Evolutionary conservation across 768 basidiomycete genomes (phyloP).

Genomic region (Tubosaeta brunneosetosa): DNA sequence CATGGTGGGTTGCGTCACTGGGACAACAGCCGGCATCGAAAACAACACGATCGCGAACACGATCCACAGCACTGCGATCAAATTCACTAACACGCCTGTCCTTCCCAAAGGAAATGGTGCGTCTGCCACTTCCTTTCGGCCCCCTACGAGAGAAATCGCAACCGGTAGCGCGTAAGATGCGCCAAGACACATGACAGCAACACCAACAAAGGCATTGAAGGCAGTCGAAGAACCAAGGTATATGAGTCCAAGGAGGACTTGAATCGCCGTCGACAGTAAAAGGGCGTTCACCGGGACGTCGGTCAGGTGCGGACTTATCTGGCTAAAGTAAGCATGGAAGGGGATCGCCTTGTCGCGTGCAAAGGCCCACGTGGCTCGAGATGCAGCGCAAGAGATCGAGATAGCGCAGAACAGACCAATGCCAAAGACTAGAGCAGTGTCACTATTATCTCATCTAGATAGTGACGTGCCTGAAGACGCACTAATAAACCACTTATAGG

Average conservation of each 20-base stretch:
- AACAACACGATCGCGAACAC: slow-evolving; percentile 60
- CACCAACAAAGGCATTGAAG: slow-evolving; percentile 65
- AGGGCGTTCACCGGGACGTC: slow-evolving; percentile 60
- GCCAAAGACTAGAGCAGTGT: slow-evolving; percentile 41
- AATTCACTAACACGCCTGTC: slow-evolving; percentile 44
- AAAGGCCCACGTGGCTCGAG: slow-evolving; percentile 69
- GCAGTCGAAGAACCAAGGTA: slow-evolving; percentile 59
- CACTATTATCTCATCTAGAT: not conserved
- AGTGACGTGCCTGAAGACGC: slow-evolving; percentile 7
- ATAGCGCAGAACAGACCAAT: slow-evolving; percentile 59
- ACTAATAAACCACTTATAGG: slow-evolving; percentile 40
- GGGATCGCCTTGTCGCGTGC: slow-evolving; percentile 65
- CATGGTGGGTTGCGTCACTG: slow-evolving; percentile 49
- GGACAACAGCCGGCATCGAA: slow-evolving; percentile 62
- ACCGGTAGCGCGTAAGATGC: slow-evolving; percentile 64
- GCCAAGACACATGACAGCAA: slow-evolving; percentile 61
- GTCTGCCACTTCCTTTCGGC: slow-evolving; percentile 40
- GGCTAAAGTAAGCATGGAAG: slow-evolving; percentile 43
- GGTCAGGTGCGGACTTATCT: slow-evolving; percentile 36
- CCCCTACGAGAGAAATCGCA: slow-evolving; percentile 44
- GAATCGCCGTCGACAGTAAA: slow-evolving; percentile 52
- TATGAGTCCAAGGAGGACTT: slow-evolving; percentile 57
- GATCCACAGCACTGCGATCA: slow-evolving; percentile 54
- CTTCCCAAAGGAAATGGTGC: slow-evolving; percentile 50
- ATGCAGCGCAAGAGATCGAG: slow-evolving; percentile 62